Conservation (phyloP, 2,329 filamentous ascomycete species). For the Cladorrhinum sp. region DNA sequence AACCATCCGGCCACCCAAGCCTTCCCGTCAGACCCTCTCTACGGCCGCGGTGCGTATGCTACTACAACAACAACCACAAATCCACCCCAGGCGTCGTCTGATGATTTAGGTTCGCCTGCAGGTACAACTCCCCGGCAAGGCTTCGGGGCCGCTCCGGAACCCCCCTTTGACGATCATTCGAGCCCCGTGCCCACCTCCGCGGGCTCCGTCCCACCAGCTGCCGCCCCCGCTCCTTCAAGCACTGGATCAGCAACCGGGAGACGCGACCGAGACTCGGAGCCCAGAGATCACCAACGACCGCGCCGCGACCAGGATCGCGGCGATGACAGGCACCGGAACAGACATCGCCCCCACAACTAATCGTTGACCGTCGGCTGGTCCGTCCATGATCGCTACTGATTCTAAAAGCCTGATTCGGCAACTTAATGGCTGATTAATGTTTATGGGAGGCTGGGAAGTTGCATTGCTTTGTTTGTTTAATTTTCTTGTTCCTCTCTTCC, state of each 20-base stretch:
- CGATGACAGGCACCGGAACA: slow-evolving; percentile 27
- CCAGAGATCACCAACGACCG: slow-evolving; percentile 39
- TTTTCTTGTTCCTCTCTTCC: slow-evolving; percentile 16
- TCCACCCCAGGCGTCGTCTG: slow-evolving; percentile 34
- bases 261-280: slow-evolving; percentile 38
- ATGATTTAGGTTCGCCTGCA: slow-evolving; percentile 54
- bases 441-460: not conserved
- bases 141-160: slow-evolving; percentile 43
- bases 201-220: slow-evolving; percentile 35
- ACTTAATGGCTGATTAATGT: slow-evolving; percentile 14
- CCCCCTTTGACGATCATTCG: slow-evolving; percentile 52
- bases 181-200: slow-evolving; percentile 37
- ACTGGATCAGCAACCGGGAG: slow-evolving; percentile 32
- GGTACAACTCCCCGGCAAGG: slow-evolving; percentile 38
- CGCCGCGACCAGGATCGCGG: slow-evolving; percentile 25
- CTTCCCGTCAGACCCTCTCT: slow-evolving; percentile 52
- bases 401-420: not conserved
- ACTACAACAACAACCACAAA: slow-evolving; percentile 30
- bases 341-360: slow-evolving; percentile 26
- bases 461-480: slow-evolving; percentile 5
- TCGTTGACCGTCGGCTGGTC: slow-evolving; percentile 9
- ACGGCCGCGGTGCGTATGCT: slow-evolving; percentile 59
- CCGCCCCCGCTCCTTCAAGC: slow-evolving; percentile 36
- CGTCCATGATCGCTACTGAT: not conserved
- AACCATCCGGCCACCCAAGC: slow-evolving; percentile 33